A percentile compares a stretch with the other conserved stretches of the same genome.
Conservation (phyloP, 2,329 filamentous ascomycete genomes). For the Nigrospora sphaerica region DNA sequence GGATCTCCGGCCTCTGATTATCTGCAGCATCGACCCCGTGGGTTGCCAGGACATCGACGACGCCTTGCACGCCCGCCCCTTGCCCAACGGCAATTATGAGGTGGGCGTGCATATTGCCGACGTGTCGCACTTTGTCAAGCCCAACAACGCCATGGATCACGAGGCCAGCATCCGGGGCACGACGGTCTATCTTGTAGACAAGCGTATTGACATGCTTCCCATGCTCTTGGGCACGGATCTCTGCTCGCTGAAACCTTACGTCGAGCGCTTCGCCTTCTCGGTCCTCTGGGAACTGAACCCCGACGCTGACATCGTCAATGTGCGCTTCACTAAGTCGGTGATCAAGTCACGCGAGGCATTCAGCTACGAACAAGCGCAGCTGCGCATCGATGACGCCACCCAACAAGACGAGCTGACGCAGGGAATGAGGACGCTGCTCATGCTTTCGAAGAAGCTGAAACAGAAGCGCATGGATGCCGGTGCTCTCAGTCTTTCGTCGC, state of each 20-base stretch:
- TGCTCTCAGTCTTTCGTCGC: conserved; percentile 91
- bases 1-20: conserved; percentile 77
- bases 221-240: conserved; percentile 93
- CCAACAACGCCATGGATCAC: conserved; percentile 92
- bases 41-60: conserved; percentile 98
- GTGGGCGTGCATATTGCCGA: conserved; percentile 98
- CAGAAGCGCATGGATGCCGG: conserved; percentile 96
- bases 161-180: conserved; percentile 93
- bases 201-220: conserved; percentile 98
- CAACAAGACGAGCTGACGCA: conserved; percentile 84
- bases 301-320: conserved; percentile 75
- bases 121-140: conserved; percentile 98
- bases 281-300: conserved; percentile 83
- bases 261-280: conserved; percentile 88
- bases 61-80: conserved; percentile 75
- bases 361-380: conserved; percentile 93
- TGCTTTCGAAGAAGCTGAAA: conserved; percentile 85
- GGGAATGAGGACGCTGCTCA: conserved; percentile 80
- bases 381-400: conserved; percentile 82
- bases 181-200: conserved; percentile 95
- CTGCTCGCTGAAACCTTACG: conserved; percentile 93
- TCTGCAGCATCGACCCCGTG: conserved; percentile 95
- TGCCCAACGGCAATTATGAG: conserved; percentile 91
- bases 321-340: conserved; percentile 94
- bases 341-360: conserved; percentile 96